Base-by-base conservation (phyloP, 108 stramenopile species). In the Cylindrotheca fusiformis region DNA sequence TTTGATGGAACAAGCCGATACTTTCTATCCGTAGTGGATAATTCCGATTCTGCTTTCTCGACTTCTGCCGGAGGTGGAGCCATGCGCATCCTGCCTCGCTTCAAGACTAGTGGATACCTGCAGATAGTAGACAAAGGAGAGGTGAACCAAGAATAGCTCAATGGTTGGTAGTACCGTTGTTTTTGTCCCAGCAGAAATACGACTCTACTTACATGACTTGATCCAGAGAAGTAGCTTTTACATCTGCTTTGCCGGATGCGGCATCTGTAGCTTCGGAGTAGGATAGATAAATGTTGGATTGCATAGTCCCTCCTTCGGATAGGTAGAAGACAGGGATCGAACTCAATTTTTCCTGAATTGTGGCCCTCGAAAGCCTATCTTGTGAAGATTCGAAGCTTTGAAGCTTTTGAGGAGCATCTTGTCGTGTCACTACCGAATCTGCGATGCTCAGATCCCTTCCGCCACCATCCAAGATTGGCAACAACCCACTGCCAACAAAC, bases 201-300 rank as follows among this genome's bases (percentile, higher is more conserved):
- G 18, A 67, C 18, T 6, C 25, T 48, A 60, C 69, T 55, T 62
- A 70, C 70, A 73, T 50, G 45, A 82, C 69, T 72, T 82, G 74
- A 72, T 82, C 81, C 56, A 82, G 59, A 25, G 81, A 78, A 0
- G 77, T 78, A 6, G 67, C 81, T 59, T 76, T 82, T 12, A 78
- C 81, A 24, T 48, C 18, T 17, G 52, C 25, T 19, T n/a, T 36
- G 2, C 55, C 53, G 1, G 52, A 48, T n/a, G 65, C 64, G 14
- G 48, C 69, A 41, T 18, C 45, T 12, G 47, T 52, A 22, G 81
- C 81, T 24, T 78, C 77, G 36, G 32, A 30, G 52, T 67, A 82
- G 0, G 81, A 82, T 10, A 82, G 59, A 50, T 61, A 82, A 60
- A 82, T 65, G 48, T 69, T 60, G 26, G 58, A 60, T 0, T 23